Evolutionary conservation across 1,284 basidiomycete genomes (phyloP).

Genomic region (Coniferiporia sulphurascens): DNA sequence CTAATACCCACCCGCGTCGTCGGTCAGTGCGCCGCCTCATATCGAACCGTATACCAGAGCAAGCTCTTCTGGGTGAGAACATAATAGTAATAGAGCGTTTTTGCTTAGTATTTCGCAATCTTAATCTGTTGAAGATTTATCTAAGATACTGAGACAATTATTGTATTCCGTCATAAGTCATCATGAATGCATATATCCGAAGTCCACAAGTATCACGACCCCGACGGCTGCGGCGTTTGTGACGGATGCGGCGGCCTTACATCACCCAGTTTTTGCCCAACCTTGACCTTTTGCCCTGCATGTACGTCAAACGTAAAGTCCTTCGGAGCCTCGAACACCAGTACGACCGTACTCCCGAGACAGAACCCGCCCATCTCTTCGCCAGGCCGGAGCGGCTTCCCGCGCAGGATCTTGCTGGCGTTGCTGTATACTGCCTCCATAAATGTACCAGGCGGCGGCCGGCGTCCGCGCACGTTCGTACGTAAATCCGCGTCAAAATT

Average conservation of each 20-base stretch:
- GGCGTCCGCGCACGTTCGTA: conserved; percentile 75
- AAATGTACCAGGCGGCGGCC: conserved; percentile 84
- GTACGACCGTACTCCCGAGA: conserved; percentile 92
- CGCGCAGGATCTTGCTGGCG: conserved; percentile 78
- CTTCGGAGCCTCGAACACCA: conserved; percentile 93
- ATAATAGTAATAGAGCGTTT: not conserved
- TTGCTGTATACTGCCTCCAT: conserved; percentile 86
- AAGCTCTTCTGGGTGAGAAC: too few relatives aligned
- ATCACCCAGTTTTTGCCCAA: conserved; percentile 76
- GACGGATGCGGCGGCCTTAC: conserved; percentile 24
- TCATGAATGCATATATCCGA: not conserved
- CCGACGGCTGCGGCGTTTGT: too few relatives aligned
- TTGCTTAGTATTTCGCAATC: not conserved
- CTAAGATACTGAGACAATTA: not conserved
- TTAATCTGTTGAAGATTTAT: not conserved
- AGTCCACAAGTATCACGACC: not conserved
- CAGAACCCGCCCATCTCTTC: conserved; percentile 99
- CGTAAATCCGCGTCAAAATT: conserved; percentile 92
- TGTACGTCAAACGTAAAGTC: conserved; percentile 80
- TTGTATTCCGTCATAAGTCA: not conserved
- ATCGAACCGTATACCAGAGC: too few relatives aligned
- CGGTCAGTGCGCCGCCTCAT: too few relatives aligned
- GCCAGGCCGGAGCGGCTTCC: conserved; percentile 82
- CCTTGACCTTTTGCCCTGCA: conserved; percentile 82
- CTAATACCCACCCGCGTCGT: too few relatives aligned